phyloP scores from a whole-genome alignment of 441 rosid species.

The Gossypium lobatum region DNA sequence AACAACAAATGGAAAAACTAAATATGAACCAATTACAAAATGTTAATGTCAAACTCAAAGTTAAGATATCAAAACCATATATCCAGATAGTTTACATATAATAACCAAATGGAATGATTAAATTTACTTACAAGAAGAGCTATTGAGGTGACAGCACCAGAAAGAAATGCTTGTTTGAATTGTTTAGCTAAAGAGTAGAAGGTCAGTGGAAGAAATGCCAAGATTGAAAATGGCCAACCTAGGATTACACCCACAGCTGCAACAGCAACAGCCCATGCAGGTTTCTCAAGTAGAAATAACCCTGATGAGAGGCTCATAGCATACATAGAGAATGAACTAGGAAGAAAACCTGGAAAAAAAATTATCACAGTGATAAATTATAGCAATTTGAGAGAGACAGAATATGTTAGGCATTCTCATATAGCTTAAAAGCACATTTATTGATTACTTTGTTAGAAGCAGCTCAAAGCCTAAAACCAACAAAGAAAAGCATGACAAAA shows the following conservation, averaged over 20 bases:
- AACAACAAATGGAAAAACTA: slow-evolving; percentile 5
- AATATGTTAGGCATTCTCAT: neutral
- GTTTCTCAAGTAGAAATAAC: slow-evolving; percentile 74
- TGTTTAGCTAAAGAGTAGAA: slow-evolving; percentile 54
- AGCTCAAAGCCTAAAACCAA: slow-evolving; percentile 9
- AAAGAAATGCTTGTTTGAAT: slow-evolving; percentile 56
- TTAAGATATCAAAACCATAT: neutral
- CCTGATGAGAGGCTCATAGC: slow-evolving; percentile 93
- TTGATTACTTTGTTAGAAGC: neutral
- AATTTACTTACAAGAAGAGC: slow-evolving; percentile 46
- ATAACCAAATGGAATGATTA: neutral
- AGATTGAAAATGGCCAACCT: slow-evolving; percentile 92
- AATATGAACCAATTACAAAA: neutral
- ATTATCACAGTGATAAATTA: neutral
- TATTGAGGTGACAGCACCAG: slow-evolving; percentile 59
- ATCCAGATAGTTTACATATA: neutral
- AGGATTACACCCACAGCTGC: slow-evolving; percentile 72
- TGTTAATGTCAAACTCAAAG: neutral
- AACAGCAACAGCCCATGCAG: slow-evolving; percentile 60
- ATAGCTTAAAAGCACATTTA: neutral
- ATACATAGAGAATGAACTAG: slow-evolving; percentile 96
- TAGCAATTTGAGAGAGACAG: neutral
- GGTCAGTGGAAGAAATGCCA: slow-evolving; percentile 79
- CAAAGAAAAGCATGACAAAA: neutral
- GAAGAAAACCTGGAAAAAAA: slow-evolving; percentile 66